Evolutionary conservation across 176 grass and related monocot genomes (phyloP).

Genomic region (Triticum timopheevii): DNA sequence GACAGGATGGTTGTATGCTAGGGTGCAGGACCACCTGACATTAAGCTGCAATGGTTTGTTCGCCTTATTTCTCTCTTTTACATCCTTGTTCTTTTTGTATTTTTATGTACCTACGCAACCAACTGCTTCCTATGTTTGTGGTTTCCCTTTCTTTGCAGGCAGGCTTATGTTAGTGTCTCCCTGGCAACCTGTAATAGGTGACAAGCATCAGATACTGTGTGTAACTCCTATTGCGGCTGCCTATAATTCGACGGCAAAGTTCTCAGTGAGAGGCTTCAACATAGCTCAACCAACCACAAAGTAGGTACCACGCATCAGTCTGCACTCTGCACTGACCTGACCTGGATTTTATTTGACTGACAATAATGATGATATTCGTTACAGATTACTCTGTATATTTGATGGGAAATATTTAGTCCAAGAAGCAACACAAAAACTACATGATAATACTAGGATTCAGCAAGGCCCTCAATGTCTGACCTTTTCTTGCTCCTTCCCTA

Average conservation of each 20-base stretch:
- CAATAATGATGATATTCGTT: constrained; percentile 11
- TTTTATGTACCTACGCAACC: neutral
- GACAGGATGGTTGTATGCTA: constrained; percentile 73
- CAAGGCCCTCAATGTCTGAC: constrained; percentile 55
- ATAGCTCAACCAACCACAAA: constrained; percentile 64
- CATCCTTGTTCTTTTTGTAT: neutral
- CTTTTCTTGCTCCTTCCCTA: constrained; percentile 82
- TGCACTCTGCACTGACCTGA: neutral
- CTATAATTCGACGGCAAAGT: constrained; percentile 52
- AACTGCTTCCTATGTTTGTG: constrained; percentile 10
- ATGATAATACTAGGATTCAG: constrained; percentile 29
- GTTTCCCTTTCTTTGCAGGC: constrained; percentile 49
- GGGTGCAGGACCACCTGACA: constrained; percentile 51
- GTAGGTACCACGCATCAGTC: constrained; percentile 30
- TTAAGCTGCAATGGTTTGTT: constrained; percentile 77
- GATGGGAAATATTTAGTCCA: constrained; percentile 76
- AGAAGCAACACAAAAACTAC: constrained; percentile 55
- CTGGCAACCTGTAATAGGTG: constrained; percentile 44
- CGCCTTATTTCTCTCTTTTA: neutral
- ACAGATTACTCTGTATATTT: constrained; percentile 77
- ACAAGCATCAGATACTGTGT: constrained; percentile 49
- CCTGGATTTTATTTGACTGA: neutral
- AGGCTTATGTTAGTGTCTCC: constrained; percentile 58
- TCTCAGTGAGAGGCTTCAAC: constrained; percentile 77
- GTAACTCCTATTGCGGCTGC: constrained; percentile 69